Base-by-base conservation (phyloP, 2,329 filamentous ascomycete genomes). In the Juglanconis oblonga region DNA sequence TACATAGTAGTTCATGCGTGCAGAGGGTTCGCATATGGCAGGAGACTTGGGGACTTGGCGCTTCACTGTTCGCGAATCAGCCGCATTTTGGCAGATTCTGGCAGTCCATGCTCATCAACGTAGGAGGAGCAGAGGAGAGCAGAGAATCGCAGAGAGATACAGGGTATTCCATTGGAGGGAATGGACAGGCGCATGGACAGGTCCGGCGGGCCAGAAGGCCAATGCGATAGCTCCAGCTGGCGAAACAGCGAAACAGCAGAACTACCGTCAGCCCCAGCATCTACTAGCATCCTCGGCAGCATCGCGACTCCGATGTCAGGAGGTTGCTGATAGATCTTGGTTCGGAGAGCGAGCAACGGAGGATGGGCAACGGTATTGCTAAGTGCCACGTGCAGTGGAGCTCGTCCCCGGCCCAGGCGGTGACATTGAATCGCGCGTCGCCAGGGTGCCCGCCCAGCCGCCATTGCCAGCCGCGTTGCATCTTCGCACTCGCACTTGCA, bases 291-390 rank as follows among this genome's bases (percentile, higher is more conserved):
- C 7, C 24, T 48, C 17, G 45, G 45, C 45, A 31, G 17, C 48
- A 31, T 60, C 42, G 53, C 53, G 17, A 52, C 58, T 63, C 61
- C 61, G 58, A 50, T 61, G 29, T 61, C 38, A 62, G 61, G 61
- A 58, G 58, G 24, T 53, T 42, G 33, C 29, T 31, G 40, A 50
- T 14, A 42, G 49, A 52, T 44, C 33, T 36, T 48, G 17, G 17
- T 55, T 63, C 61, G 61, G 61, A 52, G 50, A 63, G 58, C 61
- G 58, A 63, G 61, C 7, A 48, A 48, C 45, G 45, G 45, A 31
- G 24, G 3, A 29, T 7, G 24, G 24, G 17, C 44, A 24, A 24
- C 24, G 24, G 13, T 10, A 47, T 47, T 47, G 44, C 44, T 17
- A 24, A 24, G 24, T 24, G 24, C 24, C 24, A 24, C 24, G 3